Percentiles rank a stretch among this genome's conserved stretches.
Conservation (phyloP, 83 land plant species). For the Thuja plicata region DNA sequence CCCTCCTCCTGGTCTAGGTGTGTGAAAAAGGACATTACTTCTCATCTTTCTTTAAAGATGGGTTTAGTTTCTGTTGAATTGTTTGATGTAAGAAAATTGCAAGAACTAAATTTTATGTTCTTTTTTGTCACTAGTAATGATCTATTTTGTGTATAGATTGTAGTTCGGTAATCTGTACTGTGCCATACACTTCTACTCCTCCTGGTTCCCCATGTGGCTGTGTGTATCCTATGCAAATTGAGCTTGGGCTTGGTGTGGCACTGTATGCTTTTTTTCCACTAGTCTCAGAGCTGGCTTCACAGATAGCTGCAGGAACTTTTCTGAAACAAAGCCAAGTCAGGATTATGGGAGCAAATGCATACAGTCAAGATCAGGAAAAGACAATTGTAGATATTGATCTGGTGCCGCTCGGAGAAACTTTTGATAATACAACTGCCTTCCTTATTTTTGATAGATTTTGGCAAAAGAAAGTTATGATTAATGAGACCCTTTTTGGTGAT, state of each 20-base stretch:
- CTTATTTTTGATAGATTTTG: constrained; percentile 66
- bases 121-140: neutral
- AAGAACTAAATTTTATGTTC: neutral
- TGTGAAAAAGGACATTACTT: neutral
- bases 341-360: constrained; percentile 81
- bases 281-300: constrained; percentile 70
- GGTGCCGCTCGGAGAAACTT: constrained; percentile 52
- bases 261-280: constrained; percentile 74
- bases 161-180: constrained; percentile 36
- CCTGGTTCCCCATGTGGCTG: constrained; percentile 83
- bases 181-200: constrained; percentile 62
- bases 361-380: constrained; percentile 48
- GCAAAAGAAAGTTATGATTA: constrained; percentile 54
- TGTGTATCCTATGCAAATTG: constrained; percentile 80
- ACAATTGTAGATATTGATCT: constrained; percentile 63
- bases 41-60: neutral
- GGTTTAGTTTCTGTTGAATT: neutral
- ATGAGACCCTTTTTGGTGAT: constrained; percentile 56
- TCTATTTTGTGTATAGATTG: constrained; percentile 43
- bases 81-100: neutral
- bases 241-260: constrained; percentile 45
- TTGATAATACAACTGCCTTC: constrained; percentile 58
- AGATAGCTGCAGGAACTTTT: constrained; percentile 54
- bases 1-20: constrained; percentile 21
- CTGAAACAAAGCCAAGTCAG: constrained; percentile 73